These are phyloP conservation scores for Penicillium steckii DNA, from an alignment of 495 filamentous ascomycete genomes.

Conservation along the genomic window DNA sequence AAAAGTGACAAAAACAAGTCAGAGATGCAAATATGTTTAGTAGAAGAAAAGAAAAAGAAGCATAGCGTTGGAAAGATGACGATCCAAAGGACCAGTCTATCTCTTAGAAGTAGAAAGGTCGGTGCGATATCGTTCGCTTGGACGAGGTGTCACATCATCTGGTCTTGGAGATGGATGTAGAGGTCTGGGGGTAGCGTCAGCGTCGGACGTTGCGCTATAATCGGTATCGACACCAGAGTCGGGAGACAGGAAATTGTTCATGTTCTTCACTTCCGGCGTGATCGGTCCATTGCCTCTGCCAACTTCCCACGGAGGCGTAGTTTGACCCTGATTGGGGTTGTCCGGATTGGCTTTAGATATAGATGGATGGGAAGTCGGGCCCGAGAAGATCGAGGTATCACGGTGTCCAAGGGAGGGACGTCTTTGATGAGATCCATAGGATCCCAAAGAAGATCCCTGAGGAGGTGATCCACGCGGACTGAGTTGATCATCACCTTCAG, in stretches of 20 bases:
- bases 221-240: slow-evolving; percentile 28
- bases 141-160: slow-evolving; percentile 67
- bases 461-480: slow-evolving; percentile 26
- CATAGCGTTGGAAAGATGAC: not conserved
- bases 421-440: slow-evolving; percentile 12
- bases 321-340: slow-evolving; percentile 25
- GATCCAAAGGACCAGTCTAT: slow-evolving; percentile 1
- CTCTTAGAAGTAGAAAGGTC: slow-evolving; percentile 13
- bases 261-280: slow-evolving; percentile 30
- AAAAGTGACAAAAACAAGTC: slow-evolving; percentile 1
- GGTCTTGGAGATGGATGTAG: slow-evolving; percentile 31
- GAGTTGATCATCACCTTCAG: slow-evolving; percentile 27
- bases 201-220: slow-evolving; percentile 26
- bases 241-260: not conserved
- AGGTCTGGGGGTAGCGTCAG: slow-evolving; percentile 42
- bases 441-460: slow-evolving; percentile 3
- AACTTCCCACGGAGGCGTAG: slow-evolving; percentile 34
- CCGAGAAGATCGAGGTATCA: slow-evolving; percentile 26
- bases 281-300: slow-evolving; percentile 16
- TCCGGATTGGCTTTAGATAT: slow-evolving; percentile 1
- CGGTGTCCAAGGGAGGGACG: slow-evolving; percentile 24
- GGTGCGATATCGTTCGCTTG: slow-evolving; percentile 69
- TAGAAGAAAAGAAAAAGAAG: slow-evolving; percentile 4
- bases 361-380: slow-evolving; percentile 8
- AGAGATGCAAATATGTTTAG: slow-evolving; percentile 6